These are phyloP conservation scores for Nannochloris sp. DNA, from an alignment of 139 green algal genomes.

Conservation along the genomic window DNA sequence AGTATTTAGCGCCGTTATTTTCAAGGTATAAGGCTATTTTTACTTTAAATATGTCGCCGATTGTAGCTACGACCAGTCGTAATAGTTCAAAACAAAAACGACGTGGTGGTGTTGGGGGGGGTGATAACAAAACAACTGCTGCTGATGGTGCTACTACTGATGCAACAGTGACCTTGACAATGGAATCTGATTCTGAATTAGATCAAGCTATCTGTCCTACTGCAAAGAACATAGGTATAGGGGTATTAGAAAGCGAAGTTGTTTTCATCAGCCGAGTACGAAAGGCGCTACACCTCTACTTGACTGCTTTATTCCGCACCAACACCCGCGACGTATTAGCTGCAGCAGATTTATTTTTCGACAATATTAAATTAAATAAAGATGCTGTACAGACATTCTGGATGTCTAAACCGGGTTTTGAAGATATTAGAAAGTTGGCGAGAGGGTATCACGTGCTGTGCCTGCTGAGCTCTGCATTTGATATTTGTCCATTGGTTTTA, in stretches of 20 bases:
- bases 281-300: neutral
- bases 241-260: neutral
- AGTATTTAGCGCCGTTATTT: neutral
- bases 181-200: too few relatives aligned
- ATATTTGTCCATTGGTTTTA: neutral
- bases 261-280: neutral
- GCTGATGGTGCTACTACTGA: too few relatives aligned
- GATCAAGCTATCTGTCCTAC: neutral
- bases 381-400: too few relatives aligned
- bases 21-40: neutral
- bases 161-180: too few relatives aligned
- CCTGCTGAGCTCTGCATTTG: neutral
- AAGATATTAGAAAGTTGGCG: neutral
- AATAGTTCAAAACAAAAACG: neutral
- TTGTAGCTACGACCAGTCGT: neutral
- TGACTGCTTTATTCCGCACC: neutral
- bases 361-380: neutral
- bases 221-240: neutral
- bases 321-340: neutral
- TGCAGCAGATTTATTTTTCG: neutral
- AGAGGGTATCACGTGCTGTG: neutral
- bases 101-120: neutral
- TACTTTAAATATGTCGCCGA: conserved; percentile 1
- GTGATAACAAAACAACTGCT: too few relatives aligned
- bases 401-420: too few relatives aligned